Percentiles rank a stretch among this genome's conserved stretches.
phyloP scores from a whole-genome alignment of 116 monocot genomes.

The Dioscorea cayenensis region DNA sequence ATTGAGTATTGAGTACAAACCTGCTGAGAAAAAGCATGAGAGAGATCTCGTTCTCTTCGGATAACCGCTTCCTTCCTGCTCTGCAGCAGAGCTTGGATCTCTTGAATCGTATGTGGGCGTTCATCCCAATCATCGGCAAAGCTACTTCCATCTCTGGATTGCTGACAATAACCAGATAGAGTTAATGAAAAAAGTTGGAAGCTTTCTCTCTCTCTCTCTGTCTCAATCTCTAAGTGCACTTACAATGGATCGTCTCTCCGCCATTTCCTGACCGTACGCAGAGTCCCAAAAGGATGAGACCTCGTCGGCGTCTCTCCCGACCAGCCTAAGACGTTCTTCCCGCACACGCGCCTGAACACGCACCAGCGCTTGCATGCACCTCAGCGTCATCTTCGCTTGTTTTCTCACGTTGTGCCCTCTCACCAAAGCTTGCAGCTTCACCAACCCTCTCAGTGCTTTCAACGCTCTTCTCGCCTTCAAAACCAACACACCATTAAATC shows the following conservation, averaged over 20 bases:
- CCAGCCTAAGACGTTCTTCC: constrained; percentile 63
- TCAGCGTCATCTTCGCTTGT: constrained; percentile 85
- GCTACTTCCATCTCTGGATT: constrained; percentile 41
- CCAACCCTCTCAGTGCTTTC: constrained; percentile 79
- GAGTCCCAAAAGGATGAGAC: constrained; percentile 37
- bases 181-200: not conserved
- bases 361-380: constrained; percentile 92
- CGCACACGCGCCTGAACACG: constrained; percentile 58
- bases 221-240: not conserved
- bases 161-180: not conserved
- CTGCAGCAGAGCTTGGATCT: constrained; percentile 64
- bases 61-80: constrained; percentile 50
- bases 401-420: constrained; percentile 88
- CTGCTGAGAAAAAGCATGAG: constrained; percentile 63
- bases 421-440: constrained; percentile 92
- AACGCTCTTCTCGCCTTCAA: constrained; percentile 74
- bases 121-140: constrained; percentile 38
- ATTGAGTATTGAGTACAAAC: not conserved
- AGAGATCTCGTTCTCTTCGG: constrained; percentile 58
- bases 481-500: not conserved
- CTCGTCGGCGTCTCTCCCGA: constrained; percentile 19
- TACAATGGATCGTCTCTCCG: constrained; percentile 45
- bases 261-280: constrained; percentile 38
- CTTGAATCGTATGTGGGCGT: constrained; percentile 54
- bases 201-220: not conserved